Base-by-base conservation (phyloP, 2,329 filamentous ascomycete species). In the Hymenoscyphus occultus region DNA sequence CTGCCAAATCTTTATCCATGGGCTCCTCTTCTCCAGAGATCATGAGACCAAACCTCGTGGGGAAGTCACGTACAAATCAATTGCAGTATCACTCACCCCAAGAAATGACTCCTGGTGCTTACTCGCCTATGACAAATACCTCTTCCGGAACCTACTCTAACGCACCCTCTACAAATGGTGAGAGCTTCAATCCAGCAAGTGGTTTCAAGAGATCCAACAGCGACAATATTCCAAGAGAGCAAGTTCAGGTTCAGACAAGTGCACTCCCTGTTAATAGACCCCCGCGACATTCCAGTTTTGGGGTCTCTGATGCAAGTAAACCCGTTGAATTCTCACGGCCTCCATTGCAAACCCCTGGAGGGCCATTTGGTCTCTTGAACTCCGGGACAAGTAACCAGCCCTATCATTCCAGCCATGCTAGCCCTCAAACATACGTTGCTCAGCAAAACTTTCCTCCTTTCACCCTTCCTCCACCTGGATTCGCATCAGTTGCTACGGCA, bases 381-480 rank as follows among this genome's bases (percentile, higher is more conserved):
- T 82, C 84, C n/a, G 78, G 81, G 19, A 79, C 82, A 2, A 79
- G 76, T 6, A 82, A 82, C 60, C 79, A 81, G 68, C 80, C 75
- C 67, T 74, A 74, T 64, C 71, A 70, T 48, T 61, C 64, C 84
- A 80, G 71, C 80, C 79, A 73, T 79, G 73, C 72, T 82, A 81
- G 72, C 79, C 79, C 62, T 54, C 73, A 73, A 66, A 75, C 77
- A 51, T 90, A 86, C 73, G 83, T 87, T 31, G 77, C 81, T 45
- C 84, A 88, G 64, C 83, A 87, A 68, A 87, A 83, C 68, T 87
- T 88, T 66, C 81, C 86, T 39, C 82, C 84, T 0, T 88, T 90
- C 71, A 83, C 82, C 64, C 77, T 90, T 58, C 86, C 87, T 42
- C 83, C 87, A 58, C 83, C 87, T 39, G 83, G 87, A 71, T 86